Conservation (phyloP, 805 yeast species). For the Sungouiozyma ichnusensis region DNA sequence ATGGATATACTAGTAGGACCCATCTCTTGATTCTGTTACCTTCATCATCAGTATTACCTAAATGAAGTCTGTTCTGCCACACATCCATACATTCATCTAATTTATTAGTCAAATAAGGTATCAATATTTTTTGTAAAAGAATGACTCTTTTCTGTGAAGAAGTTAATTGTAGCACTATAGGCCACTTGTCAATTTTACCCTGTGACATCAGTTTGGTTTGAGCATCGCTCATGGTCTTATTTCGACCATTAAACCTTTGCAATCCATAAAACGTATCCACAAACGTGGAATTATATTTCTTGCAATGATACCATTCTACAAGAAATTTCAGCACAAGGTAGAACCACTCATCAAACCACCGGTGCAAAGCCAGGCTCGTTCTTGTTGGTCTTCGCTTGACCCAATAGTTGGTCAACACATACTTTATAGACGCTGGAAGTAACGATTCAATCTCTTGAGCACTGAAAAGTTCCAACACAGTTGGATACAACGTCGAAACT, state of each 20-base stretch:
- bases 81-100: slow-evolving; percentile 17
- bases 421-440: slow-evolving; percentile 74
- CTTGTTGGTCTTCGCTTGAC: slow-evolving; percentile 68
- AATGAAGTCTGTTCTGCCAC: not conserved
- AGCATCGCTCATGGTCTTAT: slow-evolving; percentile 10
- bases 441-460: slow-evolving; percentile 67
- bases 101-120: slow-evolving; percentile 63
- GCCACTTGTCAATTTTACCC: slow-evolving; percentile 10
- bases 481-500: slow-evolving; percentile 38
- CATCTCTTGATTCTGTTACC: not conserved
- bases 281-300: slow-evolving; percentile 71
- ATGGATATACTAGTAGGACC: slow-evolving; percentile 39
- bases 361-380: slow-evolving; percentile 48
- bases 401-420: slow-evolving; percentile 62
- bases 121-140: slow-evolving; percentile 48
- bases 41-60: not conserved
- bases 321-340: slow-evolving; percentile 48
- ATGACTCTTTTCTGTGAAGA: slow-evolving; percentile 43
- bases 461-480: slow-evolving; percentile 79
- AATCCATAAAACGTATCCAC: slow-evolving; percentile 90
- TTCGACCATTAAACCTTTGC: slow-evolving; percentile 39
- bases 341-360: slow-evolving; percentile 60
- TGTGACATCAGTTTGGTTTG: slow-evolving; percentile 2
- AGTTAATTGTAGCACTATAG: slow-evolving; percentile 35
- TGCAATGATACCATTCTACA: slow-evolving; percentile 62